Evolutionary conservation across 2,329 filamentous ascomycete genomes (phyloP), one percentile per base, ranked within the genome.

Genomic region (Tolypocladium capitatum): DNA sequence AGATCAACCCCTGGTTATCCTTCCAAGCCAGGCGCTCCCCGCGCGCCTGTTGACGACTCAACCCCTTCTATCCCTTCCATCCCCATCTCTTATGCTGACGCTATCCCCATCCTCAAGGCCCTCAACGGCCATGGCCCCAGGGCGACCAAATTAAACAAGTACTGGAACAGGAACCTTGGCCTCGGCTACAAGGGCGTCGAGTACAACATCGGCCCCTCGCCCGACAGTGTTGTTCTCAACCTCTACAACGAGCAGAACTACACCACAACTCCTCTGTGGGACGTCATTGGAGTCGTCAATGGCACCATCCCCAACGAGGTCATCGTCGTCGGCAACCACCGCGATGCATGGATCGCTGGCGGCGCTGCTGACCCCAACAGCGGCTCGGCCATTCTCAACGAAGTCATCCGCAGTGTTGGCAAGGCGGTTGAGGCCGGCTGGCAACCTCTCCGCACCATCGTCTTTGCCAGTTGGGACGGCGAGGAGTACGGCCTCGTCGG

Each of bases 241-340:
- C 74, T 86, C 36, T 74, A 76, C 58, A 95, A 91, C 58, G 72
- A 88, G 58, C 87, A 94, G 66, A 79, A 88, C 42, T 92, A 94
- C 59, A 79, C 80, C 14, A 91, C 78, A 1, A 92, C 84, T 0
- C 84, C 86, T 4, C 70, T 91, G 46, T 95, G 89, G 89, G 84
- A 98, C 60, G 86, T 92, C 2, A 91, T 97, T 53, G 91, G 91
- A 41, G 73, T 92, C 42, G 86, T 98, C 62, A 95, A 95, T 57
- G 92, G 91, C 10, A 85, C 84, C 0, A 80, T 92, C 33, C 72
- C 81, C 0, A 81, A 95, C 56, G 89, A 96, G 59, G 88, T 95
- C 1, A 73, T 98, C 42, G 75, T 98, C 4, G 69, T 97, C 31
- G 89, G 90, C n/a, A 95, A 94, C 59, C 90, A 95, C 60, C 80